A percentile compares a stretch with the other conserved stretches of the same genome.
phyloP scores from a whole-genome alignment of 257 asterid genomes.

The Ehretia macrophylla region DNA sequence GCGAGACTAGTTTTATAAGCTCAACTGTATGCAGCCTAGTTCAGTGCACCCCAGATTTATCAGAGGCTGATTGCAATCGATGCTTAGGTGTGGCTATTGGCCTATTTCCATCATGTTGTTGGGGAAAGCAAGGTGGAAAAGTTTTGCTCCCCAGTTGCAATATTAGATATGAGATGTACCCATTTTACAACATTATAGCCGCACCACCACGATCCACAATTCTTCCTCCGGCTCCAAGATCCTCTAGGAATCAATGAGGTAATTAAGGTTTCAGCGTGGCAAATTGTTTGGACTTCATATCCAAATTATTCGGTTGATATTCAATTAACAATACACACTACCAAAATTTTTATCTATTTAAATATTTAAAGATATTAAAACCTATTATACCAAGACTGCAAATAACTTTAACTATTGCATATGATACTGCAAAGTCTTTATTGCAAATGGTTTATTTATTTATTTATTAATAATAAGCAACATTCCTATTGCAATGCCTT shows the following conservation, averaged over 20 bases:
- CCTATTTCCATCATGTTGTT: not conserved
- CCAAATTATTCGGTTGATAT: not conserved
- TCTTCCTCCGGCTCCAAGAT: not conserved
- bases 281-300: no score
- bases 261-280: not conserved
- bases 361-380: no score
- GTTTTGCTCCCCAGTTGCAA: constrained; percentile 15
- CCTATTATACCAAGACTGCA: no score
- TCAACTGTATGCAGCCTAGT: constrained; percentile 4
- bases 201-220: not conserved
- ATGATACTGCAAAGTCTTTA: no score
- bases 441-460: no score
- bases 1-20: not conserved
- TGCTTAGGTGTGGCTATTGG: constrained; percentile 8
- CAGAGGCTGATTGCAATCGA: not conserved
- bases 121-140: not conserved
- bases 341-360: no score
- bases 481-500: no score
- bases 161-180: constrained; percentile 15
- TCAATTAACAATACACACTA: no score
- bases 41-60: constrained; percentile 8
- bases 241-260: no score
- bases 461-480: no score
- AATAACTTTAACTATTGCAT: no score
- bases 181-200: not conserved